phyloP scores from a whole-genome alignment of 1,284 basidiomycete species.

The Microstroma glucosiphilum region DNA sequence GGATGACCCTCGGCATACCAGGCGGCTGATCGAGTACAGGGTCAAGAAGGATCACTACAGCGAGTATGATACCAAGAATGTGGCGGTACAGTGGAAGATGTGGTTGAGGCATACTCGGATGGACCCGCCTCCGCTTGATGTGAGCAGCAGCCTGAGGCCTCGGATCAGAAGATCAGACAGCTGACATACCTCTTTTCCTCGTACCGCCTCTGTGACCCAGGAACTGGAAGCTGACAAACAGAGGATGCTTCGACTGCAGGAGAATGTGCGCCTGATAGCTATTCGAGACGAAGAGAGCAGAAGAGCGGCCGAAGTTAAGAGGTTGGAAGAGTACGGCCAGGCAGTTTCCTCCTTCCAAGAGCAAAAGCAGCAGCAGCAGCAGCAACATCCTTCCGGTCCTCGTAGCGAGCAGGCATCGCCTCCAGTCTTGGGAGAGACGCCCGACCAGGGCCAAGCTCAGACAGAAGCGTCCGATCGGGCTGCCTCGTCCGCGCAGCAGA shows the following conservation, averaged over 20 bases:
- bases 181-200: not conserved
- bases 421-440: too few relatives aligned
- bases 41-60: not conserved
- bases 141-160: not conserved
- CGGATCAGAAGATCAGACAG: not conserved
- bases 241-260: not conserved
- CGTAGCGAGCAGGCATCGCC: too few relatives aligned
- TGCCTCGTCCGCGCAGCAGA: too few relatives aligned
- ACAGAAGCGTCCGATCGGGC: too few relatives aligned
- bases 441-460: too few relatives aligned
- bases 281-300: not conserved
- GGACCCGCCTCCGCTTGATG: conserved; percentile 8
- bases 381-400: not conserved
- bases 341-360: not conserved
- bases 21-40: conserved; percentile 1
- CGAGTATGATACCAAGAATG: conserved; percentile 8
- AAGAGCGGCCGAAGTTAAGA: not conserved
- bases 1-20: not conserved
- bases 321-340: not conserved
- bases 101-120: conserved; percentile 12
- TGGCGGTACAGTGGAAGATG: conserved; percentile 14
- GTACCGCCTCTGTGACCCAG: not conserved
- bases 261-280: not conserved
- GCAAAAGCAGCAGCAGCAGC: conserved; percentile 3
- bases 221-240: conserved; percentile 1